phyloP scores from a whole-genome alignment of 2,329 filamentous ascomycete species.

The Arthrobotrys conoides region DNA sequence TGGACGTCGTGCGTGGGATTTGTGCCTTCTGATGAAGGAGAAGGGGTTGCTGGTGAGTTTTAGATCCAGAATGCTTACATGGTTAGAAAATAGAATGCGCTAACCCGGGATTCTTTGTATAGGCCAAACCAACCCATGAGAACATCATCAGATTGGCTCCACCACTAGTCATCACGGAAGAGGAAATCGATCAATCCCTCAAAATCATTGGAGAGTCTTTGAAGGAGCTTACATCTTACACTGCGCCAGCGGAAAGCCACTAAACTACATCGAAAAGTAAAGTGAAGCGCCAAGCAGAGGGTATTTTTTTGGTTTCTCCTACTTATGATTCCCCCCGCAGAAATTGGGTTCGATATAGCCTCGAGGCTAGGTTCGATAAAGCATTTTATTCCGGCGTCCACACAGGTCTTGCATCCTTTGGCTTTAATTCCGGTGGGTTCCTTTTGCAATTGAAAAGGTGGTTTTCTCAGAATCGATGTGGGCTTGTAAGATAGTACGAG shows the following conservation, averaged over 20 bases:
- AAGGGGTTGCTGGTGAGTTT: slow-evolving; percentile 90
- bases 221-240: slow-evolving; percentile 74
- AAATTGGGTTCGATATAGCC: slow-evolving; percentile 12
- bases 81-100: slow-evolving; percentile 25
- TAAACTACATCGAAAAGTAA: background rate
- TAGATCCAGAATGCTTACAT: background rate
- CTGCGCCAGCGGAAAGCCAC: slow-evolving; percentile 22
- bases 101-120: slow-evolving; percentile 53
- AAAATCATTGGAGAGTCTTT: slow-evolving; percentile 85
- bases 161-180: slow-evolving; percentile 91
- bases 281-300: background rate
- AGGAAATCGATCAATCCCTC: slow-evolving; percentile 83
- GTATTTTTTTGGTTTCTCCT: background rate
- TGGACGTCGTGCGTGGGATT: slow-evolving; percentile 87
- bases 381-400: slow-evolving; percentile 29
- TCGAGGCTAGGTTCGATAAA: too few relatives aligned
- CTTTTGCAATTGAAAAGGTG: background rate
- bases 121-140: slow-evolving; percentile 98
- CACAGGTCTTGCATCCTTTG: slow-evolving; percentile 20
- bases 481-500: slow-evolving; percentile 30
- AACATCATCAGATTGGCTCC: slow-evolving; percentile 99
- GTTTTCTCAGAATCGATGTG: slow-evolving; percentile 9
- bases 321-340: slow-evolving; percentile 8
- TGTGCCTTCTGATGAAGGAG: slow-evolving; percentile 94
- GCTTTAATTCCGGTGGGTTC: slow-evolving; percentile 18